Evolutionary conservation across 768 basidiomycete species (phyloP).

Genomic region (Tulasnella sp.): DNA sequence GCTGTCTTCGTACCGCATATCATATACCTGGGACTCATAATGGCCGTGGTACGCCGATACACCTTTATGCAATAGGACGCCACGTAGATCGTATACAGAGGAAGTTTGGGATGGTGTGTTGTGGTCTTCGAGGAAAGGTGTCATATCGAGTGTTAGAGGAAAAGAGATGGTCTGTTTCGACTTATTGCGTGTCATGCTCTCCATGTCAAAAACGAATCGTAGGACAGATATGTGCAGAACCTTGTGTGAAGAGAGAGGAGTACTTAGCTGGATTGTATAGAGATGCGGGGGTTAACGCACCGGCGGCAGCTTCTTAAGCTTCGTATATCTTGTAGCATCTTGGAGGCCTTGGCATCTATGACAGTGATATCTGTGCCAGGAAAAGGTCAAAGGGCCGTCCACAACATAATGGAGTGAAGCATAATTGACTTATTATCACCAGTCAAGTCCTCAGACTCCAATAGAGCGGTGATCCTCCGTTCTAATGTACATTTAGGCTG

Average conservation of each 20-base stretch:
- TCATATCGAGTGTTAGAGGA: constrained; percentile 65
- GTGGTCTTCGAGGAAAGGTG: constrained; percentile 37
- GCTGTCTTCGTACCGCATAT: too few species aligned
- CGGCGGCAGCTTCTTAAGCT: constrained; percentile 64
- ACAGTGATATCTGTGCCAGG: constrained; percentile 36
- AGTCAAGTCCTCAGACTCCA: constrained; percentile 60
- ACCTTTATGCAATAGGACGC: constrained; percentile 82
- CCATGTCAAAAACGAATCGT: constrained; percentile 82
- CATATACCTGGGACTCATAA: constrained; percentile 78
- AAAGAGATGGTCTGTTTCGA: constrained; percentile 74
- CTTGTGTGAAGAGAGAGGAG: constrained; percentile 7
- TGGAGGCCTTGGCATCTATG: constrained; percentile 51
- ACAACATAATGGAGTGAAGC: too few species aligned
- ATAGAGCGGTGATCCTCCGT: constrained; percentile 53
- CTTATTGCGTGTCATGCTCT: constrained; percentile 76
- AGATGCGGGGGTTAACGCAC: not conserved
- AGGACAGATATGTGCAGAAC: constrained; percentile 83
- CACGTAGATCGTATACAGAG: constrained; percentile 70
- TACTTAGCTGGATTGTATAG: not conserved
- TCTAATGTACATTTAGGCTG: constrained; percentile 66
- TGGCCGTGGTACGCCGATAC: constrained; percentile 86
- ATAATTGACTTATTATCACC: constrained; percentile 87
- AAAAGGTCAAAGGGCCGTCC: too few species aligned
- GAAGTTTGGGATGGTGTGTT: not conserved
- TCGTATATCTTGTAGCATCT: constrained; percentile 69